A percentile compares a stretch with the other conserved stretches of the same genome.
Conservation (phyloP, 2,329 filamentous ascomycete genomes). For the Sporothrix brunneoviolacea region DNA sequence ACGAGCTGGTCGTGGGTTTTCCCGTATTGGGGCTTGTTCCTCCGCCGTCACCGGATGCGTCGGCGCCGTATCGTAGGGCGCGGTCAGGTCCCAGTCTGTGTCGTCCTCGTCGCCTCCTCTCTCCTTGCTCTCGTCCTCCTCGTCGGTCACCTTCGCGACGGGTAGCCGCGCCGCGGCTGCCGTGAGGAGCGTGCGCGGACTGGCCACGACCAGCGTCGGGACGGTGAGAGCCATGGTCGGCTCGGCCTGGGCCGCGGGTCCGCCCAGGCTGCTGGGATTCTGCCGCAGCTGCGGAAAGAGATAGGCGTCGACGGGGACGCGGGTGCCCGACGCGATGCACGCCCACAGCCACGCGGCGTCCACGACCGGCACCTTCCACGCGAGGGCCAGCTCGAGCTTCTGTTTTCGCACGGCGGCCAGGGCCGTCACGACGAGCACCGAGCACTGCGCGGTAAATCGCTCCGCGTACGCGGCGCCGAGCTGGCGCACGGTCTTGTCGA, state of each 20-base stretch:
- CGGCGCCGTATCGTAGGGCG: constrained; percentile 29
- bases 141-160: not conserved
- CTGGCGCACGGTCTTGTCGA: constrained; percentile 68
- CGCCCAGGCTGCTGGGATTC: constrained; percentile 14
- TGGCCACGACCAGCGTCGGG: constrained; percentile 13
- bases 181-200: constrained; percentile 3
- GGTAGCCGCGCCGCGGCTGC: not conserved
- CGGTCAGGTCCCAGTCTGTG: not conserved
- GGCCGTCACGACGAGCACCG: constrained; percentile 67
- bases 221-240: constrained; percentile 10
- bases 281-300: constrained; percentile 42
- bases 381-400: constrained; percentile 70
- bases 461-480: constrained; percentile 79
- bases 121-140: not conserved
- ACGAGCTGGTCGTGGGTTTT: no score
- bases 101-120: not conserved
- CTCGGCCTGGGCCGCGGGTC: constrained; percentile 4
- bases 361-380: constrained; percentile 76
- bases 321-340: constrained; percentile 56
- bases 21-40: not conserved
- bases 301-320: constrained; percentile 39
- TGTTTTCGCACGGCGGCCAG: constrained; percentile 54
- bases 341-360: constrained; percentile 77
- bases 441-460: constrained; percentile 62
- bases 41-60: constrained; percentile 27